These are phyloP conservation scores for Coemansia sp. DNA, from an alignment of 192 early-diverging fungal genomes.

Conservation along the genomic window DNA sequence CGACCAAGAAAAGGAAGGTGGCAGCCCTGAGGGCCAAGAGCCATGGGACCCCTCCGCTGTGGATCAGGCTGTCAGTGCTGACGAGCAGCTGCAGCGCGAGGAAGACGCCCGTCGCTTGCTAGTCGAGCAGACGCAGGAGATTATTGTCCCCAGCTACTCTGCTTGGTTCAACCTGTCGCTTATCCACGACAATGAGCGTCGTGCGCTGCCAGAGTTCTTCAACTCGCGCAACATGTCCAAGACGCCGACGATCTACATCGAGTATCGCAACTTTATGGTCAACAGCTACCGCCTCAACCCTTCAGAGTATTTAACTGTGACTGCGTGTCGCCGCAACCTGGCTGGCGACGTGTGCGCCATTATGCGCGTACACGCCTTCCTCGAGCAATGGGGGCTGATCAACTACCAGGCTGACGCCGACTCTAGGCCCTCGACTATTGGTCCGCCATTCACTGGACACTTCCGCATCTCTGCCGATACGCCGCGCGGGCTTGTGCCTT, in stretches of 20 bases:
- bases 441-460: constrained; percentile 96
- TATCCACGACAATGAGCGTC: constrained; percentile 87
- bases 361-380: constrained; percentile 96
- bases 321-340: constrained; percentile 93
- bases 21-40: constrained; percentile 12
- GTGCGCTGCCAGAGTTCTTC: constrained; percentile 95
- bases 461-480: constrained; percentile 97
- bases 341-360: constrained; percentile 99
- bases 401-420: constrained; percentile 98
- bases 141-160: constrained; percentile 84
- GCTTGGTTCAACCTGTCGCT: constrained; percentile 86
- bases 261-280: constrained; percentile 98
- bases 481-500: constrained; percentile 87
- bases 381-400: constrained; percentile 99
- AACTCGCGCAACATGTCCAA: constrained; percentile 90
- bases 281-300: constrained; percentile 96
- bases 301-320: constrained; percentile 95
- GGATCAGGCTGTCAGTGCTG: constrained; percentile 24
- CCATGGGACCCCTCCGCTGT: constrained; percentile 18
- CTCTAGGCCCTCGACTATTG: constrained; percentile 84
- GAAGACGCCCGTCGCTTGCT: constrained; percentile 71
- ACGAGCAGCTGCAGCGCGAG: constrained; percentile 56
- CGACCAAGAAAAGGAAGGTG: constrained; percentile 14
- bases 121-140: constrained; percentile 69
- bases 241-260: constrained; percentile 88